A percentile compares a stretch with the other conserved stretches of the same genome.
Evolutionary conservation across 208 protist genomes (phyloP).

Genomic region (Entamoeba dispar): DNA sequence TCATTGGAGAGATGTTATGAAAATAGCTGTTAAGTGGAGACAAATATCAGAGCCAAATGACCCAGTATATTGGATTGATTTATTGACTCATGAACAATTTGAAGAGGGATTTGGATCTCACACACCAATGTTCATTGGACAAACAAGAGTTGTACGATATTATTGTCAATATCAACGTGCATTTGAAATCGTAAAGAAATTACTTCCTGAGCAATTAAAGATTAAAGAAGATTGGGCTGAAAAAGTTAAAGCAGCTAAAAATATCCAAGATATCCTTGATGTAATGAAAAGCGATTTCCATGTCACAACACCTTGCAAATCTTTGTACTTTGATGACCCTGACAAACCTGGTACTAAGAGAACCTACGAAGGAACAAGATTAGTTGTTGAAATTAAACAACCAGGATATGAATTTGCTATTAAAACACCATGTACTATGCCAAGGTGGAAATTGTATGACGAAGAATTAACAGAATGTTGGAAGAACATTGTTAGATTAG

Average conservation of each 20-base stretch:
- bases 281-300: constrained; percentile 38
- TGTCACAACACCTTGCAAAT: constrained; percentile 38
- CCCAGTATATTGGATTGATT: constrained; percentile 40
- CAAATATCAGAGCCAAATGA: constrained; percentile 37
- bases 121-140: constrained; percentile 38
- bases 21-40: constrained; percentile 37
- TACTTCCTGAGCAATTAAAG: neutral
- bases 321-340: neutral
- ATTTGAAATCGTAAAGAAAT: constrained; percentile 20
- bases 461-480: neutral
- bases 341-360: neutral
- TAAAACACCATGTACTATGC: constrained; percentile 37
- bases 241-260: neutral
- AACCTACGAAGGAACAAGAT: constrained; percentile 36
- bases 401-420: constrained; percentile 42
- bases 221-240: neutral
- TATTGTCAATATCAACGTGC: constrained; percentile 30
- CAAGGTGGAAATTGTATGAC: constrained; percentile 25
- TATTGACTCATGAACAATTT: constrained; percentile 38
- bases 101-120: constrained; percentile 40
- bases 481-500: neutral
- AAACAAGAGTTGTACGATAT: constrained; percentile 38
- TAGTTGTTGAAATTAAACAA: constrained; percentile 29
- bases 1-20: constrained; percentile 36
- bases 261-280: constrained; percentile 25